Evolutionary conservation across 768 basidiomycete genomes (phyloP).

Genomic region (Lepiota venenata): DNA sequence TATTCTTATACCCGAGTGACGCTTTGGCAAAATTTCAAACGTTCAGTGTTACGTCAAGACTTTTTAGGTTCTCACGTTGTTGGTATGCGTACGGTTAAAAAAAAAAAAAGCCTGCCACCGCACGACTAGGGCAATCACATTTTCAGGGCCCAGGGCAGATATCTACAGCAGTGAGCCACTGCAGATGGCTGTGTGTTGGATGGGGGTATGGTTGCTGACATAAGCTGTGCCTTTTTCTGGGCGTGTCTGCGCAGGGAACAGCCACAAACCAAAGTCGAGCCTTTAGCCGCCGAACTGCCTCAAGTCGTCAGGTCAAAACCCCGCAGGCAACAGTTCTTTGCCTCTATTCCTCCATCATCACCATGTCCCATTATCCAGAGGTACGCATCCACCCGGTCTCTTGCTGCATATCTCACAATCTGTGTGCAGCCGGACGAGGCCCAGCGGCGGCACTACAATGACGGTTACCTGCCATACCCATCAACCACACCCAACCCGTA

Average conservation of each 20-base stretch:
- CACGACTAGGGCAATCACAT: too few relatives aligned
- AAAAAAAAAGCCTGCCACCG: too few relatives aligned
- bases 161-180: too few relatives aligned
- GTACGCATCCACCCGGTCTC: conserved; percentile 14
- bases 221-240: neutral
- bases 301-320: conserved; percentile 2
- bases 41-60: too few relatives aligned
- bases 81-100: too few relatives aligned
- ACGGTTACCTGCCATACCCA: conserved; percentile 55
- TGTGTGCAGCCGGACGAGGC: conserved; percentile 57
- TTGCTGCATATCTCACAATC: neutral
- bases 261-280: neutral
- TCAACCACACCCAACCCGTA: conserved; percentile 33
- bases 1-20: too few relatives aligned
- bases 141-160: too few relatives aligned
- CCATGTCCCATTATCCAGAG: conserved; percentile 34
- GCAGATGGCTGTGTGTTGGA: neutral
- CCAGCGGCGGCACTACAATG: conserved; percentile 61
- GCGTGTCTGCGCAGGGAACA: conserved; percentile 7
- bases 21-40: too few relatives aligned
- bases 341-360: neutral
- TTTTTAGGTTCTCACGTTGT: too few relatives aligned
- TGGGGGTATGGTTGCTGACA: neutral
- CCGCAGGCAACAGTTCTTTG: neutral
- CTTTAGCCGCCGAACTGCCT: conserved; percentile 2